phyloP scores from a whole-genome alignment of 2,329 filamentous ascomycete species.

The Claviceps sp. region DNA sequence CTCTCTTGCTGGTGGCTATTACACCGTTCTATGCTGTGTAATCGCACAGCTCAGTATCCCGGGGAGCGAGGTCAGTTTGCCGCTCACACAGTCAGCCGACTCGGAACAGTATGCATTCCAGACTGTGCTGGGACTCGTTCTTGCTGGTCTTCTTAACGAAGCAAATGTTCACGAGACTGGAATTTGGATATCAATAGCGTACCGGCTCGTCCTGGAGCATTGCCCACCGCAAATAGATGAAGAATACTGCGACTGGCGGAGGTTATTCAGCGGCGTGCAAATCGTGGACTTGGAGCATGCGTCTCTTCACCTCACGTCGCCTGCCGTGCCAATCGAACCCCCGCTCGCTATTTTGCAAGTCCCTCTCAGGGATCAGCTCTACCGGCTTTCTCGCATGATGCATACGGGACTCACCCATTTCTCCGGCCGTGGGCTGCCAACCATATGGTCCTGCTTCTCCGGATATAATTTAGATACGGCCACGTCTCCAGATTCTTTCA shows the following conservation, averaged over 20 bases:
- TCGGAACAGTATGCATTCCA: conserved; percentile 28
- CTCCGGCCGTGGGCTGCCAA: conserved; percentile 26
- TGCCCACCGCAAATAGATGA: conserved; percentile 25
- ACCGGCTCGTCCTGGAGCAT: conserved; percentile 26
- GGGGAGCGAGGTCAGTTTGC: conserved; percentile 13
- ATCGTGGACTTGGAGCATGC: conserved; percentile 31
- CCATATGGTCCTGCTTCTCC: conserved; percentile 29
- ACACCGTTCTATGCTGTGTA: conserved; percentile 22
- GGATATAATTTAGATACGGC: conserved; percentile 9
- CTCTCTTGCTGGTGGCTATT: conserved; percentile 23
- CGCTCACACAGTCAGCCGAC: conserved; percentile 11
- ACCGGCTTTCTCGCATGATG: conserved; percentile 30
- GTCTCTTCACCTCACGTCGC: conserved; percentile 27
- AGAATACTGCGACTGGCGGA: conserved; percentile 25
- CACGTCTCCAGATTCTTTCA: conserved; percentile 18
- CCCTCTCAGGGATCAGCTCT: conserved; percentile 25
- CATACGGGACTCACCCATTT: conserved; percentile 28
- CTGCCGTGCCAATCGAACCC: conserved; percentile 26
- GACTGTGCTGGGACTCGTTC: conserved; percentile 26
- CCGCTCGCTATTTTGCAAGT: conserved; percentile 23
- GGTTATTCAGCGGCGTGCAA: conserved; percentile 24
- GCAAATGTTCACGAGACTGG: conserved; percentile 28
- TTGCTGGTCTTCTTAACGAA: conserved; percentile 27
- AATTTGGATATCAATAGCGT: conserved; percentile 29
- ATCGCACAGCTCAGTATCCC: conserved; percentile 28